A percentile compares a stretch with the other conserved stretches of the same genome.
Conservation (phyloP, 495 filamentous ascomycete genomes). For the Hypoxylon trugodes region DNA sequence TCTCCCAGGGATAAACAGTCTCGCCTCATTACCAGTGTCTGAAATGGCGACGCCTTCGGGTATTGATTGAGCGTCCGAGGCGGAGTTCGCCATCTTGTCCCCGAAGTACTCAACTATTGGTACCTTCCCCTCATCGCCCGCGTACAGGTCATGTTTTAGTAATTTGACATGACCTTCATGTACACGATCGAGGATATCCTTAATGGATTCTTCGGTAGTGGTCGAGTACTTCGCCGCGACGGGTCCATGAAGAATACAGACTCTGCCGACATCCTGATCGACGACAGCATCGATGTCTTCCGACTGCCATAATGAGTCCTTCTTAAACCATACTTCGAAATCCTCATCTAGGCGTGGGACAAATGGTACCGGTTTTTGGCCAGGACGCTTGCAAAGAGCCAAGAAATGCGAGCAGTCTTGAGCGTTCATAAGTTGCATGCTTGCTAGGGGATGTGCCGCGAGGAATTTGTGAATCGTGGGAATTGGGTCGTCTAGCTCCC, state of each 20-base stretch:
- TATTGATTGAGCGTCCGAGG: conserved; percentile 51
- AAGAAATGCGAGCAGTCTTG: conserved; percentile 88
- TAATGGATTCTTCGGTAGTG: conserved; percentile 77
- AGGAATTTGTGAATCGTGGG: conserved; percentile 71
- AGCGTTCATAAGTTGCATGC: conserved; percentile 79
- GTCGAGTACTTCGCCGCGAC: conserved; percentile 83
- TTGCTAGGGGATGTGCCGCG: conserved; percentile 71
- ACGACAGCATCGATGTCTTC: conserved; percentile 88
- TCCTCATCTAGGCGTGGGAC: conserved; percentile 83
- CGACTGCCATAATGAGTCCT: conserved; percentile 91
- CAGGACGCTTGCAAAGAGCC: conserved; percentile 77
- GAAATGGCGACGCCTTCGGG: conserved; percentile 76
- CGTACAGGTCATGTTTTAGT: conserved; percentile 74
- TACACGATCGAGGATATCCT: conserved; percentile 80
- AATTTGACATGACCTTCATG: conserved; percentile 77
- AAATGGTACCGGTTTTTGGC: conserved; percentile 88
- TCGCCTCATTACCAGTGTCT: conserved; percentile 68
- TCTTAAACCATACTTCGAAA: conserved; percentile 93
- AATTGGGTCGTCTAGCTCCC: conserved; percentile 75
- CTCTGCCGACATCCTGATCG: conserved; percentile 81
- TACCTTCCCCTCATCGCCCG: conserved; percentile 67
- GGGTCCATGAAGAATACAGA: conserved; percentile 85
- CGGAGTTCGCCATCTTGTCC: conserved; percentile 65
- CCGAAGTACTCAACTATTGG: conserved; percentile 87
- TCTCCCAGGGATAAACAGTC: conserved; percentile 65